Conservation (phyloP, 139 green algal genomes). For the Tetradesmus obliquus region DNA sequence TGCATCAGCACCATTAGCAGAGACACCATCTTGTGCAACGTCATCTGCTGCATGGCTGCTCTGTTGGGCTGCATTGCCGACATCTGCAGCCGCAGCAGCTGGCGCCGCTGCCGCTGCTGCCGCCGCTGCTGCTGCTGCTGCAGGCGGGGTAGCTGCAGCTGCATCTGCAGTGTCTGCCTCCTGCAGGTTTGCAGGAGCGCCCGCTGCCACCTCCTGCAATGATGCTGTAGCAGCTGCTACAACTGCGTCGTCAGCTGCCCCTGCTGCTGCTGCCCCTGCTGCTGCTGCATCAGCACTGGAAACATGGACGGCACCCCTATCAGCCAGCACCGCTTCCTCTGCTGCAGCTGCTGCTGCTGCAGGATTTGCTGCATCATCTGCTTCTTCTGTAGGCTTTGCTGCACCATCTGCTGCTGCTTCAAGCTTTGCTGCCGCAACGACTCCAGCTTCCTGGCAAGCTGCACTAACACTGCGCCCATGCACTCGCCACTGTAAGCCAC, state of each 20-base stretch:
- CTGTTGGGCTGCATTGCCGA: not conserved
- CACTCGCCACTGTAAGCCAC: no score
- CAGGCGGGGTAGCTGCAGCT: not conserved
- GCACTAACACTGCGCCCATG: no score
- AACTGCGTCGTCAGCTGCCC: not conserved
- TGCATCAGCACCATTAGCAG: not conserved
- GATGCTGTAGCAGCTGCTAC: not conserved
- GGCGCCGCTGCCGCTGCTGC: not conserved
- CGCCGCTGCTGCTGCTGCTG: not conserved
- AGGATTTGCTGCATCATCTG: no score
- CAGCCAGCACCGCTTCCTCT: not conserved
- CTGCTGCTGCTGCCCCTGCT: not conserved
- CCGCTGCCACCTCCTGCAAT: not conserved
- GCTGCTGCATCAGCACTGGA: not conserved
- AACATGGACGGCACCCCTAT: not conserved
- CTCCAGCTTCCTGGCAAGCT: no score
- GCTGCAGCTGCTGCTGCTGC: conserved; percentile 8
- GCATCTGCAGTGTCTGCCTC: not conserved
- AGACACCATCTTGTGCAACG: not conserved
- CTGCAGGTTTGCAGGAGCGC: not conserved
- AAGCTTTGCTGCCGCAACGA: no score
- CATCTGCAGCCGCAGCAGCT: not conserved
- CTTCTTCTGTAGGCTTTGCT: no score
- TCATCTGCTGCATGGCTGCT: not conserved
- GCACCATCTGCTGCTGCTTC: not conserved